These are phyloP conservation scores for Rhodomyrtus psidioides DNA, from an alignment of 441 rosid species.

Conservation along the genomic window DNA sequence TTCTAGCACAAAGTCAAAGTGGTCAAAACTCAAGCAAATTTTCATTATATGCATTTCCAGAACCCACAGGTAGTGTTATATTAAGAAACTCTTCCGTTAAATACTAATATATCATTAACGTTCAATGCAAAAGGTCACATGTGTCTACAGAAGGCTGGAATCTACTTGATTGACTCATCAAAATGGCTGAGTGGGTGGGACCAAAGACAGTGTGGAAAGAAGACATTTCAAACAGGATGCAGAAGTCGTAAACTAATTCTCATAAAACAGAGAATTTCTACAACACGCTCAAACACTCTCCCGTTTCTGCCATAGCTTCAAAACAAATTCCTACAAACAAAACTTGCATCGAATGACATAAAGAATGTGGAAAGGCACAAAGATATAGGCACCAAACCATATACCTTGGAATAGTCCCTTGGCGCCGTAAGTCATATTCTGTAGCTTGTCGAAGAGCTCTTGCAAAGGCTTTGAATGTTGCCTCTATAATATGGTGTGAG, in stretches of 20 bases:
- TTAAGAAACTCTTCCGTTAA: not conserved
- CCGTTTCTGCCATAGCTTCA: not conserved
- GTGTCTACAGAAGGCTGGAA: not conserved
- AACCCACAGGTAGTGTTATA: not conserved
- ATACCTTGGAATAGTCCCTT: constrained; percentile 83
- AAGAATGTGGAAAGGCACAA: not conserved
- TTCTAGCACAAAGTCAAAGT: not conserved
- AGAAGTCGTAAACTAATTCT: not conserved
- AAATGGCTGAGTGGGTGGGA: not conserved
- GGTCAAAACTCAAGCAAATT: not conserved
- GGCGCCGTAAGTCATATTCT: constrained; percentile 72
- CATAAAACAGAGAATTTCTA: not conserved
- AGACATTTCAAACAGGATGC: not conserved
- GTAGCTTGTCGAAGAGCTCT: constrained; percentile 94
- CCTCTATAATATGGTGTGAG: constrained; percentile 95
- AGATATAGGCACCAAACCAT: not conserved
- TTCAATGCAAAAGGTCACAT: not conserved
- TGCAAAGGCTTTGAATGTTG: constrained; percentile 95
- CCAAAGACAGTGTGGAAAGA: not conserved
- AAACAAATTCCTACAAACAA: not conserved
- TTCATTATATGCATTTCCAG: not conserved
- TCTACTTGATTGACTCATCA: not conserved
- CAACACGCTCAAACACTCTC: not conserved
- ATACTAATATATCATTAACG: not conserved
- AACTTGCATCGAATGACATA: not conserved